Conservation (phyloP, 352 stramenopile species). For the Globisporangium iwayamae region DNA sequence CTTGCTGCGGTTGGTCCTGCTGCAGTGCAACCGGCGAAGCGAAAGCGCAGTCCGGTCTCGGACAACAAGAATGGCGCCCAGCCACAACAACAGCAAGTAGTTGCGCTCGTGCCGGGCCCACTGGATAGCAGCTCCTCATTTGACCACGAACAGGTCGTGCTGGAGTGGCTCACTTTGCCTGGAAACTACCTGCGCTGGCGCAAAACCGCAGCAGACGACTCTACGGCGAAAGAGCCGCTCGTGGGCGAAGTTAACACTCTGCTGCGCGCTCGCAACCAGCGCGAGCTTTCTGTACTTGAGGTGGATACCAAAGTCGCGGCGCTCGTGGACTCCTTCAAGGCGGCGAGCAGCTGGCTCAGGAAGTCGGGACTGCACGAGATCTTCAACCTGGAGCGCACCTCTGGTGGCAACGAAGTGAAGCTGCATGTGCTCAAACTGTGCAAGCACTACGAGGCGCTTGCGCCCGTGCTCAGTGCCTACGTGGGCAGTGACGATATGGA, state of each 20-base stretch:
- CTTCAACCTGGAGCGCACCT: conserved; percentile 22
- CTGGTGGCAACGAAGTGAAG: conserved; percentile 24
- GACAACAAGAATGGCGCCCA: conserved; percentile 4
- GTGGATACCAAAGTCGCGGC: conserved; percentile 25
- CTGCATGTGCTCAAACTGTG: conserved; percentile 36
- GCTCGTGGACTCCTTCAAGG: conserved; percentile 36
- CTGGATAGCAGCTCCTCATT: conserved; percentile 18
- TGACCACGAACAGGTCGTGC: conserved; percentile 24
- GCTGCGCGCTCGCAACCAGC: conserved; percentile 23
- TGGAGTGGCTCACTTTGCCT: conserved; percentile 34
- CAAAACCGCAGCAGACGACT: conserved; percentile 16
- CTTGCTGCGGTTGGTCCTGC: neutral
- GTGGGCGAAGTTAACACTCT: conserved; percentile 36
- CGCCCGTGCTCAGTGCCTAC: conserved; percentile 27
- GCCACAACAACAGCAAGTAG: conserved; percentile 4
- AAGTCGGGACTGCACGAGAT: conserved; percentile 26
- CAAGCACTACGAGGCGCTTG: conserved; percentile 35
- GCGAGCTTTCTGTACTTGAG: conserved; percentile 22
- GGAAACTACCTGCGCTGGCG: conserved; percentile 39
- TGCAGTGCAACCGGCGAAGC: neutral
- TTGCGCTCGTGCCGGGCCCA: conserved; percentile 9
- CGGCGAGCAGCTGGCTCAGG: conserved; percentile 29
- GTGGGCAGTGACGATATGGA: conserved; percentile 21
- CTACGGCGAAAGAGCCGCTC: conserved; percentile 25
- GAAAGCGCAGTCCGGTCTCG: neutral